Evolutionary conservation across 768 basidiomycete species (phyloP), one percentile per base, ranked within the genome.

Genomic region (Collybia sp.): DNA sequence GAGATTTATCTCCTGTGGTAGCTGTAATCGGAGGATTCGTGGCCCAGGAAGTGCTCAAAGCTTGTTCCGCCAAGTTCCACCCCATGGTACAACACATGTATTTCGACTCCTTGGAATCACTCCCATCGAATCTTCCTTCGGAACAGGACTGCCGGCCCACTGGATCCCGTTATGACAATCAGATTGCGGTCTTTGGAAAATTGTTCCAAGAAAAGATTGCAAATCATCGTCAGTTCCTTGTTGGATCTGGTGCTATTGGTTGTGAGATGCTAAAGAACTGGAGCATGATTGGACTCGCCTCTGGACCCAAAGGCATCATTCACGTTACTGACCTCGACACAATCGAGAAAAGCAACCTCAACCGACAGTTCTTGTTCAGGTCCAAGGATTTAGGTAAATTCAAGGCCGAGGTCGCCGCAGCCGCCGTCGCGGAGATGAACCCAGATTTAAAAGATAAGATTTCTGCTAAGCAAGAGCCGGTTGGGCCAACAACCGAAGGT

Each of bases 251-350:
- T 38, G 96, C 96, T 31, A 98, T 99, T 62, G 96, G 96, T 15
- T 99, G 96, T 61, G 96, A 99, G 70, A 98, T 98, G 96, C 70
- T 99, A 58, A 99, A 99, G 76, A 99, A 98, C 67, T 99, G 96
- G 96, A 88, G 90, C 53, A 89, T 98, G 92, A 95, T 98, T 77
- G 96, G 96, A 50, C 71, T 99, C 39, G 94, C 80, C 6, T 79
- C 85, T 25, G 90, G 90, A 10, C 72, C 79, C 12, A 73, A 82
- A 35, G 96, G 90, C 9, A 68, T 76, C 43, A 89, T 99, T 46
- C 83, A 94, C 56, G 91, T 98, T 46, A 98, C 96, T 5, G 96
- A 99, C 65, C 67, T 99, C 57, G 96, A 99, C 65, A 97, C 94
- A 25, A 99, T 99, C 61, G 96, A 99, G 73, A 99, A 99, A 79